Base-by-base conservation (phyloP, 2,329 filamentous ascomycete species). In the Fusarium coffeatum region DNA sequence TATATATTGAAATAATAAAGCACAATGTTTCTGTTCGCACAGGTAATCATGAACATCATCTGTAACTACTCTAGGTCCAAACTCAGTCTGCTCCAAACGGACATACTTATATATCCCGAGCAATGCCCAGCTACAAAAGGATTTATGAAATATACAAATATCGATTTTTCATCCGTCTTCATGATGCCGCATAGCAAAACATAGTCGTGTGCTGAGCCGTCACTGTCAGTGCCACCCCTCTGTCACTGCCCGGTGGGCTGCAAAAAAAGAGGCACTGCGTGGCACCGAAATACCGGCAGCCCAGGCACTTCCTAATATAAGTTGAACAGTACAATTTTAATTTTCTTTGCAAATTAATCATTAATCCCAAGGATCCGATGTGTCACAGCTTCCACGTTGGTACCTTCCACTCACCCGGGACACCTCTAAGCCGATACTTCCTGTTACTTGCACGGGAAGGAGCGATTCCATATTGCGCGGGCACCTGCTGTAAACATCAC, bases 401-500 rank as follows among this genome's bases (percentile, higher is more conserved):
- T 32, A n/a, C 43, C 37, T 64, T 43, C 50, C 59, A 49, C 43
- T 57, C 49, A 59, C 30, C 58, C 42, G 59, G 37, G 23, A 49
- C 32, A 32, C 34, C 34, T 37, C 25, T 25, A 28, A 47, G 22
- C 32, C 45, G 41, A 40, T 34, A 25, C 34, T 20, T 27, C 27
- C 46, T 30, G 27, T 50, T 48, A 51, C 20, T 53, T 47, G 50
- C 22, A n/a, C 8, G 40, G 45, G 61, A 60, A 49, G 50, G 48
- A 43, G 23, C 59, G 50, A 47, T 25, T 66, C 49, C 53, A 51
- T 51, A 45, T 46, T 59, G 47, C 53, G 20, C 43, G 32, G 51
- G 55, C 45, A 42, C 69, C 53, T 72, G 42, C 69, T 48, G 48
- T 48, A 41, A 48, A 53, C 16, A 53, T 56, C 62, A 54, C 50